Evolutionary conservation across 2,329 filamentous ascomycete species (phyloP).

Genomic region (Colletotrichum sp.): DNA sequence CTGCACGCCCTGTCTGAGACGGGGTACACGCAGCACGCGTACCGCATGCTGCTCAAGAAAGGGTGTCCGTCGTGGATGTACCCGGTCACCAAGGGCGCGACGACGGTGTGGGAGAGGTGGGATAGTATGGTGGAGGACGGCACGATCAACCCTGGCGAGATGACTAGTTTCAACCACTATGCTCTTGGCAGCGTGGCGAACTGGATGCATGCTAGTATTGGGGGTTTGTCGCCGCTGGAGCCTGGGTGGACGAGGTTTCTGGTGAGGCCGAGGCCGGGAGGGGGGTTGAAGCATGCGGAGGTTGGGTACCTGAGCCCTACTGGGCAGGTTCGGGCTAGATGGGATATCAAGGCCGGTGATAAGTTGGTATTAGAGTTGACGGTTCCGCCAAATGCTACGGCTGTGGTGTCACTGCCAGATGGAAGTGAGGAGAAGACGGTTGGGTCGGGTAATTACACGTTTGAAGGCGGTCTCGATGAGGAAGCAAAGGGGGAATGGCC

Average conservation of each 20-base stretch:
- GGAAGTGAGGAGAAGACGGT: not conserved
- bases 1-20: slow-evolving; percentile 32
- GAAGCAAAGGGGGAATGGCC: not conserved
- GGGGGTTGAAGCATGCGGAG: slow-evolving; percentile 34
- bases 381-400: not conserved
- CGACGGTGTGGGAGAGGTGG: slow-evolving; percentile 57
- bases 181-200: slow-evolving; percentile 50
- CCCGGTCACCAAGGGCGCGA: slow-evolving; percentile 46
- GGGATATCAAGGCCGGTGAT: slow-evolving; percentile 21
- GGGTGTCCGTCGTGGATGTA: slow-evolving; percentile 52
- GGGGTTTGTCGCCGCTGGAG: slow-evolving; percentile 39
- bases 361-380: not conserved
- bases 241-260: slow-evolving; percentile 42
- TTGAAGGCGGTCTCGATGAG: not conserved
- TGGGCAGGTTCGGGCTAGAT: slow-evolving; percentile 28
- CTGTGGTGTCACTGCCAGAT: not conserved
- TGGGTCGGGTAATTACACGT: not conserved
- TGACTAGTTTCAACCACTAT: slow-evolving; percentile 57
- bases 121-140: slow-evolving; percentile 49
- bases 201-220: slow-evolving; percentile 49
- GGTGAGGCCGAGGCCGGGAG: slow-evolving; percentile 39
- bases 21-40: slow-evolving; percentile 35
- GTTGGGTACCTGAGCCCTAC: slow-evolving; percentile 32
- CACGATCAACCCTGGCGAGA: slow-evolving; percentile 44
- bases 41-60: slow-evolving; percentile 51